Evolutionary conservation across 2,329 filamentous ascomycete genomes (phyloP), one percentile per base, ranked within the genome.

Genomic region (Xylariales sp.): DNA sequence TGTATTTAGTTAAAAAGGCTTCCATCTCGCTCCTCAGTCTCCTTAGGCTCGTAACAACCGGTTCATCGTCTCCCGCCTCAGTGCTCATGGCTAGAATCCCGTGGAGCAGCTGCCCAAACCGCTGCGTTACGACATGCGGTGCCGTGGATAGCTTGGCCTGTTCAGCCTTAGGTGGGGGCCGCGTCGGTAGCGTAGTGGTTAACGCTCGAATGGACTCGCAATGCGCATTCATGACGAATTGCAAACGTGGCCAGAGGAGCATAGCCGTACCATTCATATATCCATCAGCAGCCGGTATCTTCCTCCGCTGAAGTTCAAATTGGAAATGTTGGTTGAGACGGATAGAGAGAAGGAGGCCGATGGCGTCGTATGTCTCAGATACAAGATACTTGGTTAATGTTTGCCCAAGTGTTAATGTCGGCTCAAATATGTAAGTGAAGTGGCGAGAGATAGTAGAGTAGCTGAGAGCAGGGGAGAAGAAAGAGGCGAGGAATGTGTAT

Each of bases 221-320:
- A 78, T 99, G 96, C 63, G 91, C 87, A 78, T 97, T 94, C 89
- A 99, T 97, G 74, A 97, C 90, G 64, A 93, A 88, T 80, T 99
- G 97, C 75, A 99, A 92, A 32, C 95, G 91, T 7, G 96, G 96
- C 96, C 96, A 99, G 5, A 99, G 87, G 2, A 96, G 88, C 93
- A 99, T 99, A 76, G 92, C 94, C 5, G 93, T 97, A 53, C 90
- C 94, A 78, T 99, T 99, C 77, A 97, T 91, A 78, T 99, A 99
- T 46, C 89, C 87, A 76, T 99, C 96, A 1, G 93, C 90, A 5
- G 93, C 91, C 0, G 96, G 96, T 0, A 98, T 89, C 77, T 97
- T 95, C 62, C 95, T 90, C 10, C 95, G 88, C 79, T 99, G 96
- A 41, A 98, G 86, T 79, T 97, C 93, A 77, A 99, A 99, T 16